phyloP scores from a whole-genome alignment of 495 filamentous ascomycete genomes.

The Amphirosellinia nigrospora region DNA sequence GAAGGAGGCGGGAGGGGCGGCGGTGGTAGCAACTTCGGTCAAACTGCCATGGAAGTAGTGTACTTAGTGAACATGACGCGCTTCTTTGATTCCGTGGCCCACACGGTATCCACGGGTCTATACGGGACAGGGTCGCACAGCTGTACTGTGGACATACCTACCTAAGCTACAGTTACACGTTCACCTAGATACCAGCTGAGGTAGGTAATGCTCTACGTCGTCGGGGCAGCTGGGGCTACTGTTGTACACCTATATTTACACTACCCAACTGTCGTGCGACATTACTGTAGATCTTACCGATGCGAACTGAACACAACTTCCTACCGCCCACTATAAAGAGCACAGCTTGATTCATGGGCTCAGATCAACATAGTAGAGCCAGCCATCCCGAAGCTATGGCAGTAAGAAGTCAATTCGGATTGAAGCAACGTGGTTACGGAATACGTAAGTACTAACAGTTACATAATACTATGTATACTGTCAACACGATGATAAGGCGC shows the following conservation, averaged over 20 bases:
- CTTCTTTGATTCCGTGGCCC: slow-evolving; percentile 8
- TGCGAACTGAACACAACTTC: neutral
- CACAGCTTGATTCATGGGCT: neutral
- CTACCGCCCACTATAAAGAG: neutral
- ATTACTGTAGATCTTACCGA: neutral
- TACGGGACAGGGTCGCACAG: too few species aligned
- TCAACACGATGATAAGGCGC: neutral
- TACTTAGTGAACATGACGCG: slow-evolving; percentile 19
- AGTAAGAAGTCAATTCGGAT: neutral
- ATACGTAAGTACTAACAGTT: too few species aligned
- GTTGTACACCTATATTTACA: too few species aligned
- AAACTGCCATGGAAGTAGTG: slow-evolving; percentile 1
- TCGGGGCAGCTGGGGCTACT: too few species aligned
- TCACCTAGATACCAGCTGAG: neutral
- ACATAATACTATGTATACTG: neutral
- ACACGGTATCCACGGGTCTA: slow-evolving; percentile 1
- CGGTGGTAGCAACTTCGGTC: neutral
- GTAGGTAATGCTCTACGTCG: neutral
- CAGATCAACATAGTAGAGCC: neutral
- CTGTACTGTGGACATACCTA: too few species aligned
- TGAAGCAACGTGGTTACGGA: neutral
- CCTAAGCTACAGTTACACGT: neutral
- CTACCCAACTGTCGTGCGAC: neutral
- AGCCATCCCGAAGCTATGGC: neutral
- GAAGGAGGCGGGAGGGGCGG: neutral